These are phyloP conservation scores for Falciphora oryzae DNA, from an alignment of 2,329 filamentous ascomycete species.

Conservation along the genomic window DNA sequence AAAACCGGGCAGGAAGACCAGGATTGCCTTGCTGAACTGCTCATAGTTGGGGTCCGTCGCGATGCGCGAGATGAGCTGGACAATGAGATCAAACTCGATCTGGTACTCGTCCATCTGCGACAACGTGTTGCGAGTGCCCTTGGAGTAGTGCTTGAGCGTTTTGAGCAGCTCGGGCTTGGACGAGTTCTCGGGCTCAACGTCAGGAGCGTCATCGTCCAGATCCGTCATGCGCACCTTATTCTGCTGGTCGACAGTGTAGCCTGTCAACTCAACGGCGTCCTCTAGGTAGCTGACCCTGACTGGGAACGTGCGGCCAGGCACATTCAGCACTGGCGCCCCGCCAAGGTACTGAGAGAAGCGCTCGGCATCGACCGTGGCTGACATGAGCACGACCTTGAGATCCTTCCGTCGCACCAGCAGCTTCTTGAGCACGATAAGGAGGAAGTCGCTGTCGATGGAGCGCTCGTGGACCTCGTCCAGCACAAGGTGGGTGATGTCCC, in stretches of 20 bases:
- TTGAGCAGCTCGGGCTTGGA: conserved; percentile 53
- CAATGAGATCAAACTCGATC: conserved; percentile 83
- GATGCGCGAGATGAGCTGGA: conserved; percentile 71
- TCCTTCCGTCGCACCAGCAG: conserved; percentile 71
- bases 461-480: conserved; percentile 98
- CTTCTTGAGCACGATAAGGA: conserved; percentile 85
- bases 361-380: conserved; percentile 89
- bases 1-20: conserved; percentile 94
- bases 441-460: conserved; percentile 93
- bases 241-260: conserved; percentile 56
- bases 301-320: conserved; percentile 90
- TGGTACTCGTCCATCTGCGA: conserved; percentile 81
- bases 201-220: conserved; percentile 55
- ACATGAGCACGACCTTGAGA: conserved; percentile 94
- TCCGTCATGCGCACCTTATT: conserved; percentile 45
- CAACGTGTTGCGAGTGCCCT: conserved; percentile 68
- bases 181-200: conserved; percentile 45
- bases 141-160: conserved; percentile 67
- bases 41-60: conserved; percentile 61
- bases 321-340: conserved; percentile 78
- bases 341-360: conserved; percentile 86
- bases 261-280: conserved; percentile 84
- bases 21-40: conserved; percentile 77
- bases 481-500: conserved; percentile 86
- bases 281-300: conserved; percentile 85